These are phyloP conservation scores for Cladosporium halotolerans DNA, from an alignment of 2,329 filamentous ascomycete genomes.

Conservation along the genomic window DNA sequence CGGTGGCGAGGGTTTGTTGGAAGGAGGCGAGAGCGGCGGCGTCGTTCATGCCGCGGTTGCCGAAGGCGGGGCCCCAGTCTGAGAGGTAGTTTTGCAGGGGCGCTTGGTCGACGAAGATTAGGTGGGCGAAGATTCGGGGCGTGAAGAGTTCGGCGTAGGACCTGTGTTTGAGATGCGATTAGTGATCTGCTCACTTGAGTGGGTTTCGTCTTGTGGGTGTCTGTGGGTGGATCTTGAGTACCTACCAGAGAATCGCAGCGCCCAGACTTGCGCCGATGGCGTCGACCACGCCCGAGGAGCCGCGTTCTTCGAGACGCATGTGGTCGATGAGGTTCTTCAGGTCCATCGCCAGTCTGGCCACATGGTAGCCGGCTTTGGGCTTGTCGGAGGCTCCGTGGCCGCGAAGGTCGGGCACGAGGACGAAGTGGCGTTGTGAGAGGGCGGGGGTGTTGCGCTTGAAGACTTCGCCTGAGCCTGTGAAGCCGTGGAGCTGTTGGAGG, in stretches of 20 bases:
- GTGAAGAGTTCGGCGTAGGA: conserved; percentile 10
- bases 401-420: conserved; percentile 4
- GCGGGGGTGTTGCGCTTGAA: conserved; percentile 4
- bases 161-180: not conserved
- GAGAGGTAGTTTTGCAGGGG: conserved; percentile 7
- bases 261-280: conserved; percentile 2
- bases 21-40: not conserved
- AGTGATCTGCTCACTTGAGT: too few relatives aligned
- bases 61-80: conserved; percentile 1
- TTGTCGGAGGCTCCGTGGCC: conserved; percentile 6
- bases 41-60: conserved; percentile 6
- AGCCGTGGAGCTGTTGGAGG: conserved; percentile 1
- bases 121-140: not conserved
- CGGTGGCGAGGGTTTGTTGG: not conserved
- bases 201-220: not conserved
- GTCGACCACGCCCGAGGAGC: not conserved
- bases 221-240: not conserved
- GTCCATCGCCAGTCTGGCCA: conserved; percentile 3
- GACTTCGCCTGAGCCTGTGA: conserved; percentile 7
- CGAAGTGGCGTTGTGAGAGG: not conserved
- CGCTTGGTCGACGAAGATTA: conserved; percentile 10
- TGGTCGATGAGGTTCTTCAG: conserved; percentile 4
- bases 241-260: conserved; percentile 4
- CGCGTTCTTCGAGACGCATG: not conserved
- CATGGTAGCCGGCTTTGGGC: conserved; percentile 1